Conservation (phyloP, 495 filamentous ascomycete species). For the Penicillium robsamsonii region DNA sequence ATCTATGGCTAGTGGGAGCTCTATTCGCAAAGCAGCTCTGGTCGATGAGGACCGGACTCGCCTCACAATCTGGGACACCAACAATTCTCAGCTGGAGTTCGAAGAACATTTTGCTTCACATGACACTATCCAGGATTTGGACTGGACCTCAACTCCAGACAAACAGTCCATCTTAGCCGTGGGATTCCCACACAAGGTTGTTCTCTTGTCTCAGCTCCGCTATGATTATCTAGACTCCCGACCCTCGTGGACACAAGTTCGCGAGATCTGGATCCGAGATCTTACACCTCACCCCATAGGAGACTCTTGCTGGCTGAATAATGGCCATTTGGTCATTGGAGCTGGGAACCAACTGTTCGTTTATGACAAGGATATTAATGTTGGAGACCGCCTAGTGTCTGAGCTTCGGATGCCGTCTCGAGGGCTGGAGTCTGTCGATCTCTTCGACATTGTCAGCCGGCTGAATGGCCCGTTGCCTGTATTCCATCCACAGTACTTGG, state of each 20-base stretch:
- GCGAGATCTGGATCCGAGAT: slow-evolving; percentile 77
- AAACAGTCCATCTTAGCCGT: slow-evolving; percentile 88
- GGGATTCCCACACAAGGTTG: slow-evolving; percentile 80
- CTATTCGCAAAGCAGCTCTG: slow-evolving; percentile 81
- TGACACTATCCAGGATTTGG: slow-evolving; percentile 80
- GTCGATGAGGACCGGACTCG: slow-evolving; percentile 71
- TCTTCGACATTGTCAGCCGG: slow-evolving; percentile 77
- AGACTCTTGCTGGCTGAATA: slow-evolving; percentile 85
- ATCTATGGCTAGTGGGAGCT: slow-evolving; percentile 80
- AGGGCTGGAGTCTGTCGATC: slow-evolving; percentile 50
- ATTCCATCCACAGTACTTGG: slow-evolving; percentile 90
- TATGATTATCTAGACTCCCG: slow-evolving; percentile 90
- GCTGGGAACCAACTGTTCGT: slow-evolving; percentile 93
- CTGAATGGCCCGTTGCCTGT: slow-evolving; percentile 87
- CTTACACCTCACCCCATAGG: slow-evolving; percentile 90
- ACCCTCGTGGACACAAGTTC: slow-evolving; percentile 84
- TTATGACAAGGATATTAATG: slow-evolving; percentile 70
- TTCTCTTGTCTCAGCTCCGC: slow-evolving; percentile 85
- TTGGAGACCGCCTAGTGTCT: slow-evolving; percentile 59
- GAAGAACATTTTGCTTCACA: slow-evolving; percentile 67
- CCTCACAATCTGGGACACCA: slow-evolving; percentile 89
- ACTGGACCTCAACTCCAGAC: slow-evolving; percentile 94
- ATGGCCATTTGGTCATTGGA: slow-evolving; percentile 80
- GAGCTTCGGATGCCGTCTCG: slow-evolving; percentile 62
- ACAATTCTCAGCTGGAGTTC: slow-evolving; percentile 78